Base-by-base conservation (phyloP, 805 yeast species). In the Sugiyamaella marilandica region DNA sequence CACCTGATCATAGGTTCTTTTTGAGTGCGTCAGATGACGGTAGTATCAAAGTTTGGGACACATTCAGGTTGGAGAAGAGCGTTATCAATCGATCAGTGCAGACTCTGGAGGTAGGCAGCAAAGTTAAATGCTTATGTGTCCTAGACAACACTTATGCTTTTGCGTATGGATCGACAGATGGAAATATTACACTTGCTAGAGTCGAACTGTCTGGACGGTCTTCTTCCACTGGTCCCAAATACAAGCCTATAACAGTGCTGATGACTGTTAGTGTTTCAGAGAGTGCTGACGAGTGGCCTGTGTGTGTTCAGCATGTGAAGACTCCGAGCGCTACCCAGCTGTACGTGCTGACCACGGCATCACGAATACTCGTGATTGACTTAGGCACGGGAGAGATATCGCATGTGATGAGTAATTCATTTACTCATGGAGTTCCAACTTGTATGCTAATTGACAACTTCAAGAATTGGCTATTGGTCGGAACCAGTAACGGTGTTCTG, bases 21-120 rank as follows among this genome's bases (percentile, higher is more conserved):
- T 70, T 89, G 2, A 83, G 94, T 1, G 96, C 90, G 1, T 87
- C 94, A 7, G 85, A 83, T 46, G 77, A 78, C 29, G 96, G 97
- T 0, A 63, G 71, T 1, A 62, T 94, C 37, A 84, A 81, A 57
- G 67, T 92, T 0, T 94, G 97, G 97, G 95, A 88, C 62, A 68
- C 83, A 0, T 61, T 70, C 9, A 79, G 82, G 53, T 69, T 91
- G 35, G 88, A 83, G 49, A 78, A 77, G 51, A 85, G 84, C 39
- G 79, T 82, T 2, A 58, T 62, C 31, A 66, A 65, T 44, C 55
- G 60, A 31, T 53, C 70, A 9, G 59, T 65, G 9, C 65, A 62
- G 41, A 62, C 69, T 2, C 50, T 63, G 34, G 50, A 45, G 9
- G 51, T 41, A 0, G 58, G 56, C 5, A 29, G 55, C 11, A 56